Base-by-base conservation (phyloP, 495 filamentous ascomycete species). In the Neurospora sp. region DNA sequence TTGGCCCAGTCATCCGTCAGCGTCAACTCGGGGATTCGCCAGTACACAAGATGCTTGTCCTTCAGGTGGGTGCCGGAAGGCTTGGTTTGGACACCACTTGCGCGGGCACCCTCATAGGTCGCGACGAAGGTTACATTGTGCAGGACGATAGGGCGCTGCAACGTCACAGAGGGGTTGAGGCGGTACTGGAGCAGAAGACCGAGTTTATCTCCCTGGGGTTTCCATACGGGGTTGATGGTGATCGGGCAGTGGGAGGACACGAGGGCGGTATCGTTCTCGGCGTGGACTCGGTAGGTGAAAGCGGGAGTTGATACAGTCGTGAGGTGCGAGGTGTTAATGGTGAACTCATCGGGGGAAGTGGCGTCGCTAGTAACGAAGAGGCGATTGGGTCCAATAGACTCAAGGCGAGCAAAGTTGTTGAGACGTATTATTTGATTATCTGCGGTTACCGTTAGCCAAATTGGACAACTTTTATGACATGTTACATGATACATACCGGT, bases 201-300 rank as follows among this genome's bases (percentile, higher is more conserved):
- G 31, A 93, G 88, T 79, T 97, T 94, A 70, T 90, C 89, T 43
- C 90, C 86, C 78, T 97, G 92, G 8, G 92, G 84, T 72, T 94
- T 93, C 94, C 95, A 98, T 6, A 86, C 88, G 36, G 94, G 90
- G 43, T 88, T 91, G 75, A 98, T 84, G 66, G 92, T 85, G 37
- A 99, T 83, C 0, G 96, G 96, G 28, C 91, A 84, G 42, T 85
- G 78, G 34, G 80, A 73, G 19, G 78, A 90, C 8, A 66, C 54
- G 77, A 92, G 92, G n/a, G 89, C 79, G 36, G 87, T 84, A 17
- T 89, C 82, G 71, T 88, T 86, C 38, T 96, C 91, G 38, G 94
- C 79, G 76, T 97, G 93, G n/a, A 97, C 84, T 80, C 95, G 92
- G 79, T 98, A 99, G 74, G 95, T 97, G 85, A 99, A 99, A 39